Evolutionary conservation across 2,329 filamentous ascomycete genomes (phyloP), one percentile per base, ranked within the genome.

Genomic region (Aspergillus phoenicis): DNA sequence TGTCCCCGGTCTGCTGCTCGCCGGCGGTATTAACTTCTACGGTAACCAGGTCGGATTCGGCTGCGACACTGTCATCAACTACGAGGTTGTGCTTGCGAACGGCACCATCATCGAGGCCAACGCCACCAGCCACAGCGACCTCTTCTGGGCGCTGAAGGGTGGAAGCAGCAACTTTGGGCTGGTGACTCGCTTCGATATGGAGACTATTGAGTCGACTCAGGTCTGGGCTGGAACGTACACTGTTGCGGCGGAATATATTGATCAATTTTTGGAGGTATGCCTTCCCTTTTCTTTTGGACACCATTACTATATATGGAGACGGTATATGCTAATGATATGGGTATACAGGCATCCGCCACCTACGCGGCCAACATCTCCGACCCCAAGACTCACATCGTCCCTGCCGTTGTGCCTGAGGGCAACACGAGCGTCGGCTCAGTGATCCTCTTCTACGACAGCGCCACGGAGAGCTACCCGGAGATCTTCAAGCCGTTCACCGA

Each of bases 141-240:
- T 81, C 2, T 80, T 70, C 64, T 69, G 68, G 49, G 78, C 78
- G 22, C 64, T 81, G 41, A 80, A 80, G 62, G 78, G 78, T 3
- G 78, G 78, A n/a, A 74, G 72, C 58, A 75, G 69, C 59, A 80
- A 80, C 64, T 80, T 80, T 54, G 78, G 78, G 3, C 65, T 80
- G 4, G 77, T 80, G 13, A 79, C 78, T 1, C 69, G 75, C 3
- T 79, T 80, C 53, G 76, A 78, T 52, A 51, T 80, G 5, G 66
- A 73, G 62, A 71, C 72, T 2, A 66, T 71, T 55, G 57, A 57
- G 63, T 75, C 70, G 5, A 57, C 54, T 55, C 68, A 67, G 64
- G 62, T 78, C 10, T 77, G 73, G 75, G 75, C 71, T 13, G 75
- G 75, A n/a, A 41, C 67, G 30, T 64, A 71, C 33, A 68, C 64